Base-by-base conservation (phyloP, 306 rosid species). In the Acmispon strigosus region DNA sequence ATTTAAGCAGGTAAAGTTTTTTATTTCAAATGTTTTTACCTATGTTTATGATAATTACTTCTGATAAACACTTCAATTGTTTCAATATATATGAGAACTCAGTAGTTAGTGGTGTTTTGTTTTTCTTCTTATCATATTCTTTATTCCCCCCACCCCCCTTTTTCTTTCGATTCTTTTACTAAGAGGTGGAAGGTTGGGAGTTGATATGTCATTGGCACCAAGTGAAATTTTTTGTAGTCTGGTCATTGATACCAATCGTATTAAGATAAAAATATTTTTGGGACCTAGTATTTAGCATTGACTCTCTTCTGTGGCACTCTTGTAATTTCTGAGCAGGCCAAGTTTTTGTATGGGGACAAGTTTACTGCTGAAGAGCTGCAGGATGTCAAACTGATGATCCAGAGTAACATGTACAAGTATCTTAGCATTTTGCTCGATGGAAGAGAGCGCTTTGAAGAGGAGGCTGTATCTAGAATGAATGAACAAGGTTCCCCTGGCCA, bases 371-470 rank as follows among this genome's bases (percentile, higher is more conserved):
- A 91, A 84, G 99, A 95, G 70, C 73, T 83, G 59, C 87, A 80
- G 79, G 96, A 91, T 54, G 82, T 91, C 53, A 91, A 95, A 83
- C 76, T 89, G 83, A 95, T 95, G 99, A 91, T 95, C 73, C 96
- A 95, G 75, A 95, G 97, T 80, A 91, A 89, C 78, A 84, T 95
- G 93, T 95, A 95, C 80, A 95, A 82, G 79, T 95, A 95, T 84
- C 92, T 95, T 56, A 95, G 99, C 82, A 89, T 87, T 85, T 76
- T 95, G 72, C 96, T 95, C 16, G 97, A 95, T 78, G 99, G 99
- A 67, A 88, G 96, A 68, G 99, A 95, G 76, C 97, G 96, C 39
- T 95, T 95, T 60, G 97, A 95, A 87, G 99, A 95, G 81, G 97
- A 95, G 74, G 87, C 76, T 62, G 65, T 79, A 47, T 76, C 90